Base-by-base conservation (phyloP, 495 filamentous ascomycete genomes). In the Tuber borchii region DNA sequence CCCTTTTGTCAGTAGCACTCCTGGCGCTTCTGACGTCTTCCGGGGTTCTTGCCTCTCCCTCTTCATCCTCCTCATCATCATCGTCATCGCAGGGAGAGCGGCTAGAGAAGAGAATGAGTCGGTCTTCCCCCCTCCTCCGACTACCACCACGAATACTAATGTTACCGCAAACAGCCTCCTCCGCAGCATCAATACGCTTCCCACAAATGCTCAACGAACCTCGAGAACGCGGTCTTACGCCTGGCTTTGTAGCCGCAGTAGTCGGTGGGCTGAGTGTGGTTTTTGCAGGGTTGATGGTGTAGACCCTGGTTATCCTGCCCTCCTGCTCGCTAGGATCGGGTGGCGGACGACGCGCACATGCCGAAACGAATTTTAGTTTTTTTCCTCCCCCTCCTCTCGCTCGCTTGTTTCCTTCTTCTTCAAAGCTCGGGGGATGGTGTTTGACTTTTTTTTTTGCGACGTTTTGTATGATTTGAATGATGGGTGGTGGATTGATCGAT, bases 241-340 rank as follows among this genome's bases (percentile, higher is more conserved):
- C 78, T 17, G 78, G 76, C 26, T 68, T 79, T 22, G 78, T 79
- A 22, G 78, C 78, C 19, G 77, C 71, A n/a, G 70, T 79, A 26
- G 78, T 79, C 10, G 78, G 78, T 48, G 78, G 78, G 10, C 72
- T 79, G 12, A 79, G 76, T 51, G 78, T 79, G 43, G 65, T 79
- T 61, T 45, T 79, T 79, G 78, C 78, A 40, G 78, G 78, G 42
- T 75, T 79, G 70, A 79, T 79, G 78, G 78, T 71, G 48, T 79
- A 79, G 39, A 39, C 74, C n/a, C 44, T 42, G 70, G 16, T 34
- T 12, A 48, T 20, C 65, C n/a, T 20, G 40, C 0, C 43, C 26
- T 39, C 42, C 45, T 22, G 17, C 37, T 26, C n/a, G 61, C 26
- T 37, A 44, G 17, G 46, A 14, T 26, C 42, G 56, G 12, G 26